Conservation (phyloP, 805 yeast species). For the Alloascoidea hylecoeti region DNA sequence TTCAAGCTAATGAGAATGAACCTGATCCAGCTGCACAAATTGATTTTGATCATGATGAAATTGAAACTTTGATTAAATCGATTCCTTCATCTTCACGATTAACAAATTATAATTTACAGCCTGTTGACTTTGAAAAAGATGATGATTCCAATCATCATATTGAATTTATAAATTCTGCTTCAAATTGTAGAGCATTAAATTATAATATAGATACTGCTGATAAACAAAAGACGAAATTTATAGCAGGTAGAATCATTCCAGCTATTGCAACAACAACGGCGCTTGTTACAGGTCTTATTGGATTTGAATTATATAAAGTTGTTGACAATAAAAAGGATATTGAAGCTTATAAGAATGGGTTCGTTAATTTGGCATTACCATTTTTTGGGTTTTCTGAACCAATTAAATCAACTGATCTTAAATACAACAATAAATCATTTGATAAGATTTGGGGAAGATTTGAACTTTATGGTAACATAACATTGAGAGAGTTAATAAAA, state of each 20-base stretch:
- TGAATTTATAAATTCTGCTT: constrained; percentile 90
- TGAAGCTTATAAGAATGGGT: constrained; percentile 87
- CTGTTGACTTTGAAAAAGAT: constrained; percentile 97
- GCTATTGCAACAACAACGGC: constrained; percentile 99
- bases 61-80: constrained; percentile 55
- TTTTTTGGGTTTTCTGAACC: constrained; percentile 97
- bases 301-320: constrained; percentile 84
- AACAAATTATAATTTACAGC: constrained; percentile 74
- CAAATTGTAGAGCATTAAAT: constrained; percentile 90
- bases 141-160: constrained; percentile 95
- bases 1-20: constrained; percentile 78
- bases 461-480: constrained; percentile 48
- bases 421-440: constrained; percentile 64
- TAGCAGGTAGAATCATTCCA: constrained; percentile 97
- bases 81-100: constrained; percentile 82
- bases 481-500: constrained; percentile 58
- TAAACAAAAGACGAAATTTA: constrained; percentile 80
- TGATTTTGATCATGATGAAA: constrained; percentile 47
- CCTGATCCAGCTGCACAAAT: constrained; percentile 46
- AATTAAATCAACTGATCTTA: constrained; percentile 67
- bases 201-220: constrained; percentile 85
- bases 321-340: constrained; percentile 54
- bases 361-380: constrained; percentile 83
- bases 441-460: constrained; percentile 96
- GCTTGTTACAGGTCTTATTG: constrained; percentile 86